Conservation (phyloP, 2,329 filamentous ascomycete species). For the Pseudocercospora ulei region DNA sequence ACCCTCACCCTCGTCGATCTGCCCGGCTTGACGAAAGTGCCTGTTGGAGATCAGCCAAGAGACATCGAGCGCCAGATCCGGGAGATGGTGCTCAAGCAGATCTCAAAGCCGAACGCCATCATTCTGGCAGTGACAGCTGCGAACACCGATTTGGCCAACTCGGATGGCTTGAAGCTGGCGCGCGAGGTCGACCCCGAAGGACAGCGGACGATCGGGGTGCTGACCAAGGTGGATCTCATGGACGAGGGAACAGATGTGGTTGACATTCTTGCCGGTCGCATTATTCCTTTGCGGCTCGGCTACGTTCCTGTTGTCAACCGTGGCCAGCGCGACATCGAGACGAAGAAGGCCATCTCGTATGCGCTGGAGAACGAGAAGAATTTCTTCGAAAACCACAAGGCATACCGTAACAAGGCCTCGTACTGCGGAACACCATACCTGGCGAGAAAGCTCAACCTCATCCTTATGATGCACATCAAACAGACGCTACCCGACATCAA, state of each 20-base stretch:
- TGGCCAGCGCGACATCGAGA: slow-evolving; percentile 96
- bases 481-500: slow-evolving; percentile 98
- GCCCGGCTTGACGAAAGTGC: slow-evolving; percentile 91
- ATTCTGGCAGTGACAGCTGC: slow-evolving; percentile 92
- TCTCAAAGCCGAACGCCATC: slow-evolving; percentile 96
- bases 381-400: slow-evolving; percentile 98
- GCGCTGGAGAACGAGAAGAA: slow-evolving; percentile 89
- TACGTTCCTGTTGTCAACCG: slow-evolving; percentile 98
- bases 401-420: slow-evolving; percentile 94
- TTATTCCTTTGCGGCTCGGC: slow-evolving; percentile 87
- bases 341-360: slow-evolving; percentile 85
- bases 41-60: slow-evolving; percentile 88
- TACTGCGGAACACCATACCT: slow-evolving; percentile 98
- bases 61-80: slow-evolving; percentile 95
- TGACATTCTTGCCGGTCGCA: slow-evolving; percentile 92
- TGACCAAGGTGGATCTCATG: slow-evolving; percentile 99
- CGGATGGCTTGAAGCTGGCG: slow-evolving; percentile 90
- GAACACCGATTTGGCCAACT: slow-evolving; percentile 97
- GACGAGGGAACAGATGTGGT: slow-evolving; percentile 97
- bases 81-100: slow-evolving; percentile 98
- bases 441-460: slow-evolving; percentile 91
- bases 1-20: slow-evolving; percentile 94
- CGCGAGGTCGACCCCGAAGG: slow-evolving; percentile 95
- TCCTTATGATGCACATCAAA: slow-evolving; percentile 99
- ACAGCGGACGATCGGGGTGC: slow-evolving; percentile 92